Evolutionary conservation across 495 filamentous ascomycete genomes (phyloP).

Genomic region (Astrothelium macrocarpum): DNA sequence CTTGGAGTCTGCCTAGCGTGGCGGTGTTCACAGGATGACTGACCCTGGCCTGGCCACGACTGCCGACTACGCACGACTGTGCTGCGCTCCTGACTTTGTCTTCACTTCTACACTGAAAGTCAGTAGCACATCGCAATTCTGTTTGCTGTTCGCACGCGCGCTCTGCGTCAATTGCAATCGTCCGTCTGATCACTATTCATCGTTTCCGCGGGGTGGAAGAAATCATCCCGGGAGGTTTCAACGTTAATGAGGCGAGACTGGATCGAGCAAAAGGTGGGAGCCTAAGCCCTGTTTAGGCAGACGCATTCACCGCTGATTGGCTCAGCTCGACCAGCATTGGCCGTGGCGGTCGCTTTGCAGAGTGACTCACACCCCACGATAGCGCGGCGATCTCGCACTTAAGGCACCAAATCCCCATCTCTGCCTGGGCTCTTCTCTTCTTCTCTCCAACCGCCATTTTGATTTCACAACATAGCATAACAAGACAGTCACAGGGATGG

Average conservation of each 20-base stretch:
- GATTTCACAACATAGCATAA: conserved; percentile 31
- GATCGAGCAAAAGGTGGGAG: neutral
- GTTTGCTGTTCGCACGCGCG: neutral
- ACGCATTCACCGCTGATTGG: neutral
- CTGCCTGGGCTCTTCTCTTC: conserved; percentile 18
- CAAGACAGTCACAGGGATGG: conserved; percentile 39
- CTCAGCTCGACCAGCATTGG: neutral
- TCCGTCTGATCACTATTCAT: neutral
- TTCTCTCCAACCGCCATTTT: conserved; percentile 25
- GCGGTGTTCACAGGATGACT: neutral
- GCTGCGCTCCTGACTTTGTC: neutral
- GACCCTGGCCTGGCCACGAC: neutral
- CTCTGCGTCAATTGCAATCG: neutral
- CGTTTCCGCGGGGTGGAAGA: neutral
- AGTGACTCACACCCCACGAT: conserved; percentile 6
- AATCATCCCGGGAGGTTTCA: neutral
- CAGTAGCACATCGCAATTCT: neutral
- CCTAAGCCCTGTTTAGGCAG: neutral
- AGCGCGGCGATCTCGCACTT: conserved; percentile 8
- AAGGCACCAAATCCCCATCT: conserved; percentile 14
- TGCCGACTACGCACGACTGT: neutral
- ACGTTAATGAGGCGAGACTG: neutral
- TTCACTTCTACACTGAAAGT: neutral
- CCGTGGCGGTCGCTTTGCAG: neutral
- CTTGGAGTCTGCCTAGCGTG: conserved; percentile 5